Percentiles rank a stretch among this genome's conserved stretches.
Evolutionary conservation across 345 rosid genomes (phyloP).

Genomic region (Eutrema japonicum): DNA sequence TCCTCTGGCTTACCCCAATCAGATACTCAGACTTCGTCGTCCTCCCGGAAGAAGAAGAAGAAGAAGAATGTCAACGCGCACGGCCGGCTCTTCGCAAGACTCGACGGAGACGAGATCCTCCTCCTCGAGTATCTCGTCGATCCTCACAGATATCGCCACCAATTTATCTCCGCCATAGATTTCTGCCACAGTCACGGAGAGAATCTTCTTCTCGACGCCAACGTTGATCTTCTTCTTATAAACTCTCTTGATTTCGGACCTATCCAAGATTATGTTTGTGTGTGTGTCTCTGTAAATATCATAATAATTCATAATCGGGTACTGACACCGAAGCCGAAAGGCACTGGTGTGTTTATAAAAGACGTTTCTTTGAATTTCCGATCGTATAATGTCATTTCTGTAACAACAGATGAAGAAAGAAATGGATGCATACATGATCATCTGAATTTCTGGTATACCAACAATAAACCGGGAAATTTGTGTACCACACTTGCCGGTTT

Average conservation of each 20-base stretch:
- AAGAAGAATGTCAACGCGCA: constrained; percentile 13
- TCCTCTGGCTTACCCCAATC: neutral
- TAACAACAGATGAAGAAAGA: neutral
- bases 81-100: neutral
- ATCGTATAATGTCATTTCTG: constrained; percentile 10
- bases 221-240: constrained; percentile 17
- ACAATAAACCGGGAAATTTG: constrained; percentile 4
- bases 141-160: constrained; percentile 28
- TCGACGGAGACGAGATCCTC: constrained; percentile 14
- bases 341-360: neutral
- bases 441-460: constrained; percentile 21
- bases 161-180: constrained; percentile 36
- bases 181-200: constrained; percentile 32
- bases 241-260: neutral
- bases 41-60: neutral
- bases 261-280: neutral
- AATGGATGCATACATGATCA: neutral
- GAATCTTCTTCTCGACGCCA: constrained; percentile 18
- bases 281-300: neutral
- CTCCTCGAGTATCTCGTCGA: constrained; percentile 27
- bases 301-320: constrained; percentile 2
- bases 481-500: constrained; percentile 12
- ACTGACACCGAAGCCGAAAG: neutral
- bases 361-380: neutral
- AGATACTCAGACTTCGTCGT: constrained; percentile 3